Percentiles rank a stretch among this genome's conserved stretches.
Conservation (phyloP, 495 filamentous ascomycete genomes). For the Aspergillus mulundensis region DNA sequence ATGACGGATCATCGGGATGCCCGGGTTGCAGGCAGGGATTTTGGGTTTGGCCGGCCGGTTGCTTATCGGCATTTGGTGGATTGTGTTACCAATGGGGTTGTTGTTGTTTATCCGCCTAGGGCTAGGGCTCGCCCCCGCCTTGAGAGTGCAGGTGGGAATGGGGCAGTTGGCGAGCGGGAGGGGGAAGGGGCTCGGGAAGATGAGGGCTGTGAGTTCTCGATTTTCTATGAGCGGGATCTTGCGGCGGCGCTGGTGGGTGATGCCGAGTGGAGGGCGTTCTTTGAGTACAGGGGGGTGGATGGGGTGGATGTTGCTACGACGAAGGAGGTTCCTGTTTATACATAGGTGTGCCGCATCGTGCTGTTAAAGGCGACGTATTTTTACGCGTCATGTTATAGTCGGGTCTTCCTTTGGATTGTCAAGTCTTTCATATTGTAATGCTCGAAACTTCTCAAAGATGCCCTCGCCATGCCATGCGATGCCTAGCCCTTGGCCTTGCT, state of each 20-base stretch:
- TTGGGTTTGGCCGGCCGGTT: slow-evolving; percentile 22
- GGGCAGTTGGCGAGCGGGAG: no score
- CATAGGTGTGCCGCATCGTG: neutral
- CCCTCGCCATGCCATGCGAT: no score
- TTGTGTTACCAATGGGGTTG: slow-evolving; percentile 10
- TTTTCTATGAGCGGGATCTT: slow-evolving; percentile 35
- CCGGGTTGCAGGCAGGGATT: slow-evolving; percentile 17
- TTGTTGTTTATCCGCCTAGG: slow-evolving; percentile 21
- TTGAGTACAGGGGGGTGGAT: slow-evolving; percentile 40
- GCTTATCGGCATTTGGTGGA: slow-evolving; percentile 22
- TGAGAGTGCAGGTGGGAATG: no score
- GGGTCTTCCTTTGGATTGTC: no score
- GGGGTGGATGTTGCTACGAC: neutral
- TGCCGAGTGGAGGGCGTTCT: slow-evolving; percentile 33
- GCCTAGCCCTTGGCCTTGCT: no score
- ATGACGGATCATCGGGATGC: slow-evolving; percentile 27
- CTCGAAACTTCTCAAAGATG: no score
- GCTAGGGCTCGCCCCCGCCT: no score
- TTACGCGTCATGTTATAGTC: no score
- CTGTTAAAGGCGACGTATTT: no score
- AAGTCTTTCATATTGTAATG: no score
- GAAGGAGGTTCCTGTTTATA: neutral
- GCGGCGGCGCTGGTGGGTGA: slow-evolving; percentile 32
- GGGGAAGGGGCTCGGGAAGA: slow-evolving; percentile 17
- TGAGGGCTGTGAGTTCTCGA: slow-evolving; percentile 42